Evolutionary conservation across 2,329 filamentous ascomycete species (phyloP), one percentile per base, ranked within the genome.

Genomic region (Fusarium sp.): DNA sequence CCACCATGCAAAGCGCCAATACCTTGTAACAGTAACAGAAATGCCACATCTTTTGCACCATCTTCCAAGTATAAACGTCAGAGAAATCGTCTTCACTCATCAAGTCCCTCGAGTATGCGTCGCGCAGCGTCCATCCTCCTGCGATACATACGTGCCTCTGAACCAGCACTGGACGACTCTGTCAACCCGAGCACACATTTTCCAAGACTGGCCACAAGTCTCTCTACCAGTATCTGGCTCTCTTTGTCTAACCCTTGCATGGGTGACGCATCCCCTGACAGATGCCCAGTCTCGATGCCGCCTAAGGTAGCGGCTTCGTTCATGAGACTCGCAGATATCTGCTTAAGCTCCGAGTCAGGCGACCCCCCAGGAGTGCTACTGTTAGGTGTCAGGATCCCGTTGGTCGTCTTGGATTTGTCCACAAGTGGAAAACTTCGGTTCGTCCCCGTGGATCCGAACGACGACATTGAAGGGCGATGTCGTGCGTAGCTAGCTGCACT

Each of bases 101-200:
- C 86, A 63, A 90, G 82, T 8, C 92, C 93, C 71, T 95, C 92
- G 30, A 97, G 83, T 6, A 93, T 87, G 55, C 88, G 86, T 64
- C 90, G 89, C 8, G 94, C 94, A 55, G 89, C 88, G 71, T 97
- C 93, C 53, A 97, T 85, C 71, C 92, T 86, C 68, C 91, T 84
- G 64, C 93, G 85, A 79, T 92, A 89, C 63, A 91, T 84, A 58
- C 90, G 85, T 52, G 86, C 87, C 72, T 92, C 88, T 66, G 88
- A 81, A 73, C 85, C 85, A 62, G 86, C 81, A 70, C 81, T 81
- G 70, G 87, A 83, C 54, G 84, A 80, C 80, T 91, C 84, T 62
- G 86, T 83, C 67, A 91, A 73, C 30, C 84, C 87, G 11, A 90
- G 77, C 2, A 91, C 87, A 63, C 89, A 91, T 70, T 85, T 84